phyloP scores from a whole-genome alignment of 345 rosid species.

The Moricandia arvensis region DNA sequence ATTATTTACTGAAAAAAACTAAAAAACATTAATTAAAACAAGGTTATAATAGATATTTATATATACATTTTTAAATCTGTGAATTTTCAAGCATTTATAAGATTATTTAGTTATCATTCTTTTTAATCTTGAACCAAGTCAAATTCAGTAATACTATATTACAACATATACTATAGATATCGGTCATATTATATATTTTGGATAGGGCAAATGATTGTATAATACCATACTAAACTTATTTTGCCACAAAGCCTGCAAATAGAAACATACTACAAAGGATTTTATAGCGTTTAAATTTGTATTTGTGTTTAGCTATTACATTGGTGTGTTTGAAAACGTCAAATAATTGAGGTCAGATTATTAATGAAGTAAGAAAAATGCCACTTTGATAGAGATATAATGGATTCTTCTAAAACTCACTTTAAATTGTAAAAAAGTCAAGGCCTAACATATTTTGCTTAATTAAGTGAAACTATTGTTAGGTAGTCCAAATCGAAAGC shows the following conservation, averaged over 20 bases:
- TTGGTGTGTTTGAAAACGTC: slow-evolving; percentile 13
- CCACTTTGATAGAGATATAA: slow-evolving; percentile 17
- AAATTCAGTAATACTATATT: not conserved
- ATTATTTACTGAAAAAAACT: not conserved
- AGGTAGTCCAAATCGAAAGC: slow-evolving; percentile 30
- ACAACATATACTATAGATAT: not conserved
- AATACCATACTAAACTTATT: not conserved
- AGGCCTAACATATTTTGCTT: slow-evolving; percentile 38
- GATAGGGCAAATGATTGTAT: slow-evolving; percentile 3
- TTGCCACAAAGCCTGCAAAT: not conserved
- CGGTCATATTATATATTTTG: not conserved
- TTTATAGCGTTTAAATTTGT: not conserved
- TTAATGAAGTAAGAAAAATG: slow-evolving; percentile 19
- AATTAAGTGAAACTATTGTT: slow-evolving; percentile 32
- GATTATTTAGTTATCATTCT: not conserved
- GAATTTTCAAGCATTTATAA: not conserved
- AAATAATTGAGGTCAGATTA: slow-evolving; percentile 13
- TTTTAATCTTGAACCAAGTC: not conserved
- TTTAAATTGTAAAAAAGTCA: slow-evolving; percentile 9
- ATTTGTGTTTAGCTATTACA: not conserved
- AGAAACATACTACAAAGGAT: not conserved
- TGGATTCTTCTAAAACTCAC: slow-evolving; percentile 21
- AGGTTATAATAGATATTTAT: not conserved
- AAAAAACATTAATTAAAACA: not conserved
- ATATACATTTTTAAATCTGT: not conserved